Evolutionary conservation across 805 yeast species (phyloP), one percentile per base, ranked within the genome.

Genomic region (Saccharomycopsis schoenii): DNA sequence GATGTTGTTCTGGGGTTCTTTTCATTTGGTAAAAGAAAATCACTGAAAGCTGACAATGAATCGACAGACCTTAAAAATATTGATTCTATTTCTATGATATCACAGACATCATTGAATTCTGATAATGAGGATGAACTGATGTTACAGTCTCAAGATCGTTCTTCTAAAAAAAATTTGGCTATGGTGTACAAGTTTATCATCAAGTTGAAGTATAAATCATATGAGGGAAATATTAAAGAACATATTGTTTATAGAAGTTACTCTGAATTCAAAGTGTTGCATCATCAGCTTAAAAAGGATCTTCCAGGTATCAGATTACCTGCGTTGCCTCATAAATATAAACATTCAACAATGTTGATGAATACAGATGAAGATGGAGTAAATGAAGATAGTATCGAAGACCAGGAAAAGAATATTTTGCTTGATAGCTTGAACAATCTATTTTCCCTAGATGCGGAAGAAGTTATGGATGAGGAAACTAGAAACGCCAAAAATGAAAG

Each of bases 251-350:
- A 83, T 0, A 77, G 90, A 61, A 73, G 86, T 10, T 93, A 89
- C 69, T 72, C 80, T 1, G 89, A 89, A 17, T 93, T 93, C 70
- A 79, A 77, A 62, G 74, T 72, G 8, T 73, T 93, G 36, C 83
- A 85, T 61, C 71, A 73, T 29, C 67, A 69, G n/a, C 71, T 91
- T 60, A 79, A 77, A 63, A 73, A 74, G 47, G 74, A 72, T 55
- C 88, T 82, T 66, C 96, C 97, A 0, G 96, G 93, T 0, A 81
- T 83, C 59, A 81, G 80, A 10, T 70, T 88, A 21, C 83, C 86
- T 3, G 73, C 71, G 11, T 68, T 88, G 24, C 94, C 94, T 0
- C 76, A 74, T 41, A 61, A 61, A 19, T 59, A 42, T 50, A 63
- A 63, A 50, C 65, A 63, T 47, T 34, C 62, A 15, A 59, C 64